Conservation (phyloP, 106 monocot species). For the Dendrobium huoshanense region DNA sequence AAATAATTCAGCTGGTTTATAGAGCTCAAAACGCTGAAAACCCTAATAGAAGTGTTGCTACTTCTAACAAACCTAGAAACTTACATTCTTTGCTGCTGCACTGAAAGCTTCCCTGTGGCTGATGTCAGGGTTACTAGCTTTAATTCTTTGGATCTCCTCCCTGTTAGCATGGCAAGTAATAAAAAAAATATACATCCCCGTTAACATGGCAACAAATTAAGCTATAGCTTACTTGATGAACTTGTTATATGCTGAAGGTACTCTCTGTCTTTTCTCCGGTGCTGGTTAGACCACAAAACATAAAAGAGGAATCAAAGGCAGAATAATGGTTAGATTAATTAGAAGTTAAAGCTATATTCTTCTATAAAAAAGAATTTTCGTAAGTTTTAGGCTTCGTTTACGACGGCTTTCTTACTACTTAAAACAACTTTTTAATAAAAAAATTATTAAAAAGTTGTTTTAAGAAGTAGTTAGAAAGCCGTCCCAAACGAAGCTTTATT, state of each 20-base stretch:
- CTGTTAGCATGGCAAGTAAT: conserved; percentile 12
- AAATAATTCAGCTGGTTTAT: too few species aligned
- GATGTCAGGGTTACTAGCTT: conserved; percentile 61
- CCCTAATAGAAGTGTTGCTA: background rate
- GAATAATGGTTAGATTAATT: background rate
- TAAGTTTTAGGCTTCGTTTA: too few species aligned
- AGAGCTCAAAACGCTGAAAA: background rate
- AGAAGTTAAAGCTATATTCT: background rate
- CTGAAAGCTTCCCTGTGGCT: conserved; percentile 75
- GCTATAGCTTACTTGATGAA: conserved; percentile 59
- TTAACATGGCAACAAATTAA: background rate
- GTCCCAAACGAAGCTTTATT: too few species aligned
- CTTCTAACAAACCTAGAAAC: conserved; percentile 1
- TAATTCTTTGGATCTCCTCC: conserved; percentile 72
- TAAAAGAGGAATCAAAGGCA: background rate
- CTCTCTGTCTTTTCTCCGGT: conserved; percentile 62
- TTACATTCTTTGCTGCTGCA: conserved; percentile 77
- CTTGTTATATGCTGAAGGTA: conserved; percentile 73
- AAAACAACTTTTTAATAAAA: too few species aligned
- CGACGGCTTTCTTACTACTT: too few species aligned
- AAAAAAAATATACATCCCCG: background rate
- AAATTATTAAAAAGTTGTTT: too few species aligned
- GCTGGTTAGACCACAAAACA: conserved; percentile 18
- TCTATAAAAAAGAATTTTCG: too few species aligned
- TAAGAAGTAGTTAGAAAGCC: too few species aligned